Percentiles rank a stretch among this genome's conserved stretches.
These are phyloP conservation scores for Flaveria robusta DNA, from an alignment of 129 eudicot genomes.

Conservation along the genomic window DNA sequence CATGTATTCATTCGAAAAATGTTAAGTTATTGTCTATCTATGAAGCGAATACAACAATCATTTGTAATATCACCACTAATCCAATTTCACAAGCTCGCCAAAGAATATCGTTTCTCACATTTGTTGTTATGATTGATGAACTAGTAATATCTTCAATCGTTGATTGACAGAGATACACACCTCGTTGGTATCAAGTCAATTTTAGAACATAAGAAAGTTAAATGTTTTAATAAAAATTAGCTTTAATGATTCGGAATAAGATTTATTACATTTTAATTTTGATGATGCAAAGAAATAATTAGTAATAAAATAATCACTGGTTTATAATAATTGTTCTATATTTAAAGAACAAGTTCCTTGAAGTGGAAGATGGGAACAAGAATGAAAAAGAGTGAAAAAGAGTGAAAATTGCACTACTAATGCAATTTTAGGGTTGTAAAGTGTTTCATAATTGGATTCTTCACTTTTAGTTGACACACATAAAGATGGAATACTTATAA, in stretches of 20 bases:
- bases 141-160: too few relatives aligned
- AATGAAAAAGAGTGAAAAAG: conserved; percentile 32
- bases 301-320: conserved; percentile 23
- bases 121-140: too few relatives aligned
- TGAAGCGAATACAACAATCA: not conserved
- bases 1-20: not conserved
- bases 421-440: conserved; percentile 43
- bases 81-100: not conserved
- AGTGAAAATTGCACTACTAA: conserved; percentile 34
- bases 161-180: not conserved
- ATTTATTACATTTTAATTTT: not conserved
- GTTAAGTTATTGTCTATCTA: not conserved
- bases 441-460: conserved; percentile 39
- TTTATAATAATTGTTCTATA: conserved; percentile 5
- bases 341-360: conserved; percentile 41
- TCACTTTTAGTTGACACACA: conserved; percentile 42
- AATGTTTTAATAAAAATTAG: not conserved
- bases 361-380: conserved; percentile 47
- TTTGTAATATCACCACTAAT: not conserved
- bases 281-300: not conserved
- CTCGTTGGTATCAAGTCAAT: not conserved
- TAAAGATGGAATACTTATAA: conserved; percentile 19
- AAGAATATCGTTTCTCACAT: too few relatives aligned
- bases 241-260: not conserved
- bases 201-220: too few relatives aligned